phyloP scores from a whole-genome alignment of 208 protist species.

The Trypanosomatidae sp. region DNA sequence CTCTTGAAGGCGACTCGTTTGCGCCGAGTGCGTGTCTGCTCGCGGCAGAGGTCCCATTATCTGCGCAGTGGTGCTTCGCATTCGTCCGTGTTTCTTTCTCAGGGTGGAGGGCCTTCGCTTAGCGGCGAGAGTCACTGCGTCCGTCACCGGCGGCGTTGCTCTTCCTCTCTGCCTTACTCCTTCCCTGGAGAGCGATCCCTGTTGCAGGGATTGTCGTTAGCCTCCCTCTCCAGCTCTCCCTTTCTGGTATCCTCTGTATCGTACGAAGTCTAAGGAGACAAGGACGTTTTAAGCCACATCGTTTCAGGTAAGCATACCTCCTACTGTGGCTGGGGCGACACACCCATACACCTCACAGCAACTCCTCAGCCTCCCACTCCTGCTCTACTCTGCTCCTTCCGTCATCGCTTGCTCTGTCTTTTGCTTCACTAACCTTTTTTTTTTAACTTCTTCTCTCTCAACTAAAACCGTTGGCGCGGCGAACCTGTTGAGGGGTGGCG shows the following conservation, averaged over 20 bases:
- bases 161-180: neutral
- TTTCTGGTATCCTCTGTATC: neutral
- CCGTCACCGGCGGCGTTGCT: neutral
- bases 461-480: neutral
- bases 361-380: neutral
- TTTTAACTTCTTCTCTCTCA: neutral
- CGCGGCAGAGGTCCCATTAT: neutral
- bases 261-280: neutral
- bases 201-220: neutral
- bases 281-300: neutral
- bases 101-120: neutral
- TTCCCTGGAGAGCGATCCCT: neutral
- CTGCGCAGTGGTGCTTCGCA: neutral
- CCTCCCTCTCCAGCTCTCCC: neutral
- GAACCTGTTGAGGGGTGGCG: neutral
- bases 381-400: neutral
- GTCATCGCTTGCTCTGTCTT: conserved; percentile 4
- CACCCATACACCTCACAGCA: neutral
- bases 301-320: neutral
- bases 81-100: conserved; percentile 3
- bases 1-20: neutral
- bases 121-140: neutral
- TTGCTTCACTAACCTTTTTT: neutral
- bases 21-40: neutral
- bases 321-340: neutral